phyloP scores from a whole-genome alignment of 2,329 filamentous ascomycete genomes.

The Gaeumannomyces sp. region DNA sequence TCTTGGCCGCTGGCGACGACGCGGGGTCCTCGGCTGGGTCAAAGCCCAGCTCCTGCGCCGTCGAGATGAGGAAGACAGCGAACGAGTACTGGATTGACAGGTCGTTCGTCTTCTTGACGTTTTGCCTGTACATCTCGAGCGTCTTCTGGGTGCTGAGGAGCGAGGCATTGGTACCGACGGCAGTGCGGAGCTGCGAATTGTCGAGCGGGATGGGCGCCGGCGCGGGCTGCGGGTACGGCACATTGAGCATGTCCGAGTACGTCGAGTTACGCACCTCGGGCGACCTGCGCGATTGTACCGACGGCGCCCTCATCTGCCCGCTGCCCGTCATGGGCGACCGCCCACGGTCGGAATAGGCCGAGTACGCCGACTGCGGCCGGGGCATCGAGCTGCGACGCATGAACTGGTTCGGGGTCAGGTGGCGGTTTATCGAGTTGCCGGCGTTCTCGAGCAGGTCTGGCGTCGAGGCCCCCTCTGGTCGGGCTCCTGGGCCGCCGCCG shows the following conservation, averaged over 20 bases:
- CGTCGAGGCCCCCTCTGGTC: conserved; percentile 41
- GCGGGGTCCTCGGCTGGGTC: conserved; percentile 43
- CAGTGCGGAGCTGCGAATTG: conserved; percentile 72
- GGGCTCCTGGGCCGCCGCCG: conserved; percentile 25
- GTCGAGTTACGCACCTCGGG: conserved; percentile 48
- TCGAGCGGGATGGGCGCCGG: conserved; percentile 64
- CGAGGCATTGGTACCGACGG: conserved; percentile 83
- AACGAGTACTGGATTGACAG: conserved; percentile 91
- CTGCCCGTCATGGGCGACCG: conserved; percentile 48
- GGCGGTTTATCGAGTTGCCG: conserved; percentile 45
- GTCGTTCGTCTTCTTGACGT: conserved; percentile 95
- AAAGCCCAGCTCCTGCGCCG: conserved; percentile 70
- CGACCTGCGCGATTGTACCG: conserved; percentile 46
- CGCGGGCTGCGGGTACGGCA: conserved; percentile 73
- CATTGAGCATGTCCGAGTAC: conserved; percentile 56
- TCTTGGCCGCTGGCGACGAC: conserved; percentile 26
- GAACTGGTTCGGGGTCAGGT: conserved; percentile 53
- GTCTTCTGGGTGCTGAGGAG: conserved; percentile 89
- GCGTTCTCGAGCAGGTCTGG: conserved; percentile 46
- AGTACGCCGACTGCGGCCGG: conserved; percentile 72
- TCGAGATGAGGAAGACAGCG: conserved; percentile 86
- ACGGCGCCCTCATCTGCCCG: conserved; percentile 40
- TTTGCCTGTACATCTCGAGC: conserved; percentile 93
- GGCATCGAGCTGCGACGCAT: conserved; percentile 52
- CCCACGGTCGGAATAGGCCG: conserved; percentile 65